Evolutionary conservation across 2,329 filamentous ascomycete species (phyloP).

Genomic region (Arthrobotrys entomopaga): DNA sequence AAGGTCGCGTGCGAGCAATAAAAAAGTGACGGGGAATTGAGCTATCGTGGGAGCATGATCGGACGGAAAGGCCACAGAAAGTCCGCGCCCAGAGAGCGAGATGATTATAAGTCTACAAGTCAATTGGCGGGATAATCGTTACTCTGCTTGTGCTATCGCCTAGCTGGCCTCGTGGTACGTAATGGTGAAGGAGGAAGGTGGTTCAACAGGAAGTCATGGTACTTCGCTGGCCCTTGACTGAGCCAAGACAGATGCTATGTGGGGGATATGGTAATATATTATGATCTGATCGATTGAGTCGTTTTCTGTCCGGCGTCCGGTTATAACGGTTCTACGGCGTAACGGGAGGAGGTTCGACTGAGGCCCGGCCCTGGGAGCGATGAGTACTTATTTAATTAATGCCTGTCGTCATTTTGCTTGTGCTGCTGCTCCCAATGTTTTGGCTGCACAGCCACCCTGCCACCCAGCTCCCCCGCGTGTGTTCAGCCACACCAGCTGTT

Average conservation of each 20-base stretch:
- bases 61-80: slow-evolving; percentile 10
- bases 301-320: too few species aligned
- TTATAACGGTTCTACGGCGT: too few species aligned
- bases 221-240: not conserved
- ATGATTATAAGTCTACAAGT: slow-evolving; percentile 2
- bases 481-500: not conserved
- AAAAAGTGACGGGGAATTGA: not conserved
- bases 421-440: not conserved
- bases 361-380: too few species aligned
- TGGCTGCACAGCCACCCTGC: not conserved
- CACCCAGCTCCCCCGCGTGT: not conserved
- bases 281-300: too few species aligned
- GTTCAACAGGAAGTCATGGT: slow-evolving; percentile 29
- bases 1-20: slow-evolving; percentile 32
- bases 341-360: too few species aligned
- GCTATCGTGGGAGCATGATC: slow-evolving; percentile 26
- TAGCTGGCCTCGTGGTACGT: slow-evolving; percentile 37
- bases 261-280: not conserved
- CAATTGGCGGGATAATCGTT: slow-evolving; percentile 7
- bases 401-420: slow-evolving; percentile 17
- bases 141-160: slow-evolving; percentile 13
- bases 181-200: slow-evolving; percentile 32
- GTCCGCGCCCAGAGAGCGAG: not conserved
- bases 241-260: not conserved
- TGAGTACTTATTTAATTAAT: not conserved